Percentiles rank a stretch among this genome's conserved stretches.
Evolutionary conservation across 1,284 basidiomycete genomes (phyloP).

Genomic region (Melampsora larici-populina): DNA sequence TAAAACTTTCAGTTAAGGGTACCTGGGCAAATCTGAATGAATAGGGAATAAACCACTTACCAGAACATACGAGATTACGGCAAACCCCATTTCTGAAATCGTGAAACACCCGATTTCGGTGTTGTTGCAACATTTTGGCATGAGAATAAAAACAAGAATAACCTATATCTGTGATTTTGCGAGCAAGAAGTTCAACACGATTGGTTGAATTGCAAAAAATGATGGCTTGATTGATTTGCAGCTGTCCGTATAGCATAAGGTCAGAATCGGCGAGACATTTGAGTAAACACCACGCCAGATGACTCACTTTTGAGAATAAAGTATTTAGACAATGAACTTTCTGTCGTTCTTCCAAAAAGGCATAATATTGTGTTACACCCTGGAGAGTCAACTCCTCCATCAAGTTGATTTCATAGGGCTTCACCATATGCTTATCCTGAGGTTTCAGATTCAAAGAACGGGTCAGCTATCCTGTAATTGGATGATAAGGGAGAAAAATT

Average conservation of each 20-base stretch:
- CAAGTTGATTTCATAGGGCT: slow-evolving; percentile 96
- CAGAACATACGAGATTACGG: slow-evolving; percentile 91
- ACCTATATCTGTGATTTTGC: slow-evolving; percentile 98
- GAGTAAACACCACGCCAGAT: slow-evolving; percentile 9
- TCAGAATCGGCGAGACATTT: slow-evolving; percentile 1
- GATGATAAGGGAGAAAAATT: slow-evolving; percentile 9
- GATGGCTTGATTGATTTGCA: slow-evolving; percentile 99
- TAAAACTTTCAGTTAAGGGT: background rate
- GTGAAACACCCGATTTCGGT: slow-evolving; percentile 99
- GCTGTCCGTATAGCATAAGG: slow-evolving; percentile 57
- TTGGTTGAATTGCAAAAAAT: slow-evolving; percentile 99
- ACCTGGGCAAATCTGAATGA: background rate
- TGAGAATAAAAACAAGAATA: slow-evolving; percentile 99
- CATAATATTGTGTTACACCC: slow-evolving; percentile 99
- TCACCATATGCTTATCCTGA: slow-evolving; percentile 95
- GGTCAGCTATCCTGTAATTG: background rate
- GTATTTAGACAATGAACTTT: slow-evolving; percentile 99
- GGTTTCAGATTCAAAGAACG: slow-evolving; percentile 20
- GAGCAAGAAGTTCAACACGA: slow-evolving; percentile 95
- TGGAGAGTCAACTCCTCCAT: slow-evolving; percentile 99
- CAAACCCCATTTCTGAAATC: slow-evolving; percentile 98
- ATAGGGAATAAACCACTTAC: slow-evolving; percentile 51
- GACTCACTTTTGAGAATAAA: slow-evolving; percentile 80
- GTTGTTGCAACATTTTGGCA: slow-evolving; percentile 97
- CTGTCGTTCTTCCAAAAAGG: slow-evolving; percentile 97